Conservation (phyloP, 331 rosid genomes). For the Phaseolus coccineus region DNA sequence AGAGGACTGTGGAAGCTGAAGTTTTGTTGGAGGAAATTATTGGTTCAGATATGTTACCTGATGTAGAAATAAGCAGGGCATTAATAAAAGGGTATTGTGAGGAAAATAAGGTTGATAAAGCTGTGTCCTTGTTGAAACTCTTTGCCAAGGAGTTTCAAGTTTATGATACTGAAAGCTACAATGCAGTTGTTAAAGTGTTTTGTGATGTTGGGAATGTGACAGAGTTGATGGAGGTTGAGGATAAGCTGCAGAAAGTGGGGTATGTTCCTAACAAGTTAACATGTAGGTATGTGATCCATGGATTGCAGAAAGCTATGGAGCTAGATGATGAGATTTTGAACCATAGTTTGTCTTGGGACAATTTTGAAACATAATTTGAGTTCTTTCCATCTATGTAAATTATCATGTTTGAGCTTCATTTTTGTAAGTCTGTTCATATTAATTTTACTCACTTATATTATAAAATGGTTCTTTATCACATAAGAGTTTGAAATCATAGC, state of each 20-base stretch:
- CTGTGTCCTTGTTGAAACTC: conserved; percentile 65
- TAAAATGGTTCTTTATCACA: too few species aligned
- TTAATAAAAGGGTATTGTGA: conserved; percentile 68
- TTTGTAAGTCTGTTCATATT: too few species aligned
- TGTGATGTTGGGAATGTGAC: conserved; percentile 63
- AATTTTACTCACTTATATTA: too few species aligned
- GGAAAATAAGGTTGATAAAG: conserved; percentile 61
- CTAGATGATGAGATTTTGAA: conserved; percentile 34
- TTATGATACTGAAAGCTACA: conserved; percentile 79
- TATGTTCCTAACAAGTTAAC: conserved; percentile 73
- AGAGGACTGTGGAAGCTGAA: conserved; percentile 66
- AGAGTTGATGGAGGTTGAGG: conserved; percentile 76
- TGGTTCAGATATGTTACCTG: conserved; percentile 61
- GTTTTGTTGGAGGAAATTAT: conserved; percentile 70
- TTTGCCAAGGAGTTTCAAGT: conserved; percentile 67
- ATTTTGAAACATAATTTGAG: too few species aligned
- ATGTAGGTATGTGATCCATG: conserved; percentile 63
- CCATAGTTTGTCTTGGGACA: too few species aligned
- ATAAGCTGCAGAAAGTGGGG: conserved; percentile 71
- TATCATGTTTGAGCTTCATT: too few species aligned
- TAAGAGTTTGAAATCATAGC: too few species aligned
- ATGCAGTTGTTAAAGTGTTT: conserved; percentile 57
- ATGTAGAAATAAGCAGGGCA: conserved; percentile 58
- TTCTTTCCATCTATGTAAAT: too few species aligned
- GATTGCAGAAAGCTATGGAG: conserved; percentile 61